phyloP scores from a whole-genome alignment of 2,329 filamentous ascomycete genomes.

The Scleromitrula shiraiana region DNA sequence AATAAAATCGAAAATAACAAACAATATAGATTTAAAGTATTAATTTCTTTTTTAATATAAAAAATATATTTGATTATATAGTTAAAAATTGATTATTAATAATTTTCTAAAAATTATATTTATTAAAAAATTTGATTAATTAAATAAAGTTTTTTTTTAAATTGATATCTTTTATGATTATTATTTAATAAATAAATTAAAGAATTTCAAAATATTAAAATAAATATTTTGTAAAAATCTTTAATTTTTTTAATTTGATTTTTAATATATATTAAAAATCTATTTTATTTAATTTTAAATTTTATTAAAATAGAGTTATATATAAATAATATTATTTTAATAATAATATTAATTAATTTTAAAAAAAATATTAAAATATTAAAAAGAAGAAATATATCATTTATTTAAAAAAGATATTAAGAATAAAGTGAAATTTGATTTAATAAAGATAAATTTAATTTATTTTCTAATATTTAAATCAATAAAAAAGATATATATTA shows the following conservation, averaged over 20 bases:
- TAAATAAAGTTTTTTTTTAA: too few relatives aligned
- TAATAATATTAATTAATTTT: background rate
- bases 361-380: background rate
- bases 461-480: background rate
- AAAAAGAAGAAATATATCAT: background rate
- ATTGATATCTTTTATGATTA: too few relatives aligned
- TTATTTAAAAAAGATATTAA: background rate
- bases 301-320: background rate
- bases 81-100: too few relatives aligned
- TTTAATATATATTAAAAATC: background rate
- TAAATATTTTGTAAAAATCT: background rate
- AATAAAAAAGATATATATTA: background rate
- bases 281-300: background rate
- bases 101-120: too few relatives aligned
- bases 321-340: background rate
- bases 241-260: background rate
- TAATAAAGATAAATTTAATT: background rate
- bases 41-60: too few relatives aligned
- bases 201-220: background rate
- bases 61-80: too few relatives aligned
- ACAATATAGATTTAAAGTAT: too few relatives aligned
- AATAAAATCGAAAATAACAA: too few relatives aligned
- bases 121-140: too few relatives aligned
- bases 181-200: background rate
- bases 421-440: background rate